Conservation (phyloP, 2,329 filamentous ascomycete genomes). For the Nemania diffusa region DNA sequence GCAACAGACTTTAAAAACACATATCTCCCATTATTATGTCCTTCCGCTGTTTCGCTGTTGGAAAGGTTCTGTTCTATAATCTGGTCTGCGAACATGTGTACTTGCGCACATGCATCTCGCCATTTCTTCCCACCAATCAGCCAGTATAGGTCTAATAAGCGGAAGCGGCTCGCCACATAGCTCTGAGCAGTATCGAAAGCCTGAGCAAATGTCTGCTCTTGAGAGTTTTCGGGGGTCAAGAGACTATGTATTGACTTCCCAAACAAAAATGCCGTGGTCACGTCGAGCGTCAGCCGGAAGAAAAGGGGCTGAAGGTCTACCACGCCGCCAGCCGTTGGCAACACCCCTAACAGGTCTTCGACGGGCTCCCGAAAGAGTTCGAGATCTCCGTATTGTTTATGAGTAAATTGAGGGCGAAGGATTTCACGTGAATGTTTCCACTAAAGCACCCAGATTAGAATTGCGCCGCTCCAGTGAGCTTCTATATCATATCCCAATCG, state of each 20-base stretch:
- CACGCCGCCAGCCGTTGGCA: slow-evolving; percentile 30
- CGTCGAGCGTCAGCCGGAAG: slow-evolving; percentile 43
- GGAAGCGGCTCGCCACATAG: slow-evolving; percentile 38
- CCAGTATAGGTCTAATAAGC: slow-evolving; percentile 41
- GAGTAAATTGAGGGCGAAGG: slow-evolving; percentile 49
- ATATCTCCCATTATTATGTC: slow-evolving; percentile 28
- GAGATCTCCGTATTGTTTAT: slow-evolving; percentile 41
- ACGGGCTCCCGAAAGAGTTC: slow-evolving; percentile 39
- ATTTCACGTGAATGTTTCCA: slow-evolving; percentile 52
- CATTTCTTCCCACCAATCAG: slow-evolving; percentile 36
- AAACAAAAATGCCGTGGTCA: slow-evolving; percentile 45
- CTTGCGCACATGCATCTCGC: slow-evolving; percentile 36
- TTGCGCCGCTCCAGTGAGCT: too few relatives aligned
- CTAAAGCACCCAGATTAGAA: background rate
- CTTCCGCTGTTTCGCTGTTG: slow-evolving; percentile 17
- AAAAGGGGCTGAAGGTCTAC: slow-evolving; percentile 45
- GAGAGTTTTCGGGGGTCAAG: slow-evolving; percentile 27
- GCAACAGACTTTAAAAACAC: slow-evolving; percentile 41
- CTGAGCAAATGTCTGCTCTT: slow-evolving; percentile 35
- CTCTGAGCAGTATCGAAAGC: slow-evolving; percentile 41
- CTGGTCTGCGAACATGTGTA: slow-evolving; percentile 41
- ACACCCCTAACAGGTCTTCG: slow-evolving; percentile 36
- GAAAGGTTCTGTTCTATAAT: slow-evolving; percentile 42
- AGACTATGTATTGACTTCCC: slow-evolving; percentile 42
- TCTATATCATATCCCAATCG: background rate